Evolutionary conservation across 805 yeast species (phyloP), one percentile per base, ranked within the genome.

Genomic region (Saturnispora quitensis): DNA sequence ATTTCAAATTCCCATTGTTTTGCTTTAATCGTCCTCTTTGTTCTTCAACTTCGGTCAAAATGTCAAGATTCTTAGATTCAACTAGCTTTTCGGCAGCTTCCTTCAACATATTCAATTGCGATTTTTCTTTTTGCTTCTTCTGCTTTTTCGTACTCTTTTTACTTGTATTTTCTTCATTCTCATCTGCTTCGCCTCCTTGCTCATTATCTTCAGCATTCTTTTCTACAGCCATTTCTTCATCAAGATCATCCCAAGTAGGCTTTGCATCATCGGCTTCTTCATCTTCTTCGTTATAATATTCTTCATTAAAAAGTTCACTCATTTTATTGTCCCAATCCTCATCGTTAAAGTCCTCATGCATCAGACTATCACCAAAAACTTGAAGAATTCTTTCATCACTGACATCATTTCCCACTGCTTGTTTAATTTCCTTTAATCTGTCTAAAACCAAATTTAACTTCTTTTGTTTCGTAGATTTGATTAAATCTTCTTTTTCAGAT

Each of bases 241-340:
- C 81, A 10, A 49, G 43, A 34, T 78, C 84, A 45, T 71, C 78
- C 82, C 86, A 82, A 27, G 74, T 74, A n/a, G 90, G 89, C 58
- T 82, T 84, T 8, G 62, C 66, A 5, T 52, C 10, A 27, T 63
- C 71, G 8, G 17, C 47, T 5, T 35, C 44, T 15, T 69, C 75
- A 40, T 74, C 81, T n/a, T 73, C 73, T 40, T 74, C 80, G 10
- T 72, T 73, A 60, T 90, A 89, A 63, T 77, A 90, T 52, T 83
- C 88, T 47, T 90, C 96, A 62, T 89, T 79, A 65, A 93, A 93
- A 33, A 91, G 79, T 62, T 86, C 85, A 45, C 84, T 80, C 83
- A 93, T 82, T 55, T 87, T 81, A 52, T 68, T 71, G 66, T 93
- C 98, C 98, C 98, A 93, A 55, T 88, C 95, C 27, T 83, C 78